Evolutionary conservation across 2,329 filamentous ascomycete species (phyloP).

Genomic region (Gremmenia infestans): DNA sequence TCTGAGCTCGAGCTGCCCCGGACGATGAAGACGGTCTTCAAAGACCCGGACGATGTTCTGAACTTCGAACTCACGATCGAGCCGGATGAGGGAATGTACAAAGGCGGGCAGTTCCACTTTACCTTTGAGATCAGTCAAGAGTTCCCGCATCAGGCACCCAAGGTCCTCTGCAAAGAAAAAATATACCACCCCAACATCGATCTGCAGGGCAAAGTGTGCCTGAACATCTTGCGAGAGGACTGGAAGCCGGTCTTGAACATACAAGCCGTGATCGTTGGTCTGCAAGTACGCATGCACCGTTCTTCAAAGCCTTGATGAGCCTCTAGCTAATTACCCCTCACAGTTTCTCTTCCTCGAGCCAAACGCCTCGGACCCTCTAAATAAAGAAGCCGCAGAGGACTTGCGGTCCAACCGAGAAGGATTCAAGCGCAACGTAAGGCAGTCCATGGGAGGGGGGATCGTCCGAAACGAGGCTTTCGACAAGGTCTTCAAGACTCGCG

Average conservation of each 20-base stretch:
- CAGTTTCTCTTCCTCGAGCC: conserved; percentile 97
- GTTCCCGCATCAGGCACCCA: conserved; percentile 95
- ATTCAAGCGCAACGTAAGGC: conserved; percentile 87
- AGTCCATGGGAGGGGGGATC: conserved; percentile 73
- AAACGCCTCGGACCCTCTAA: conserved; percentile 94
- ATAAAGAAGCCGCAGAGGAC: conserved; percentile 96
- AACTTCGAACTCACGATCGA: conserved; percentile 79
- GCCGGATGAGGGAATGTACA: conserved; percentile 85
- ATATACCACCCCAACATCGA: conserved; percentile 99
- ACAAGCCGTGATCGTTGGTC: conserved; percentile 91
- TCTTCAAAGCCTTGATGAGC: background rate
- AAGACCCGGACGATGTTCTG: conserved; percentile 78
- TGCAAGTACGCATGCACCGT: conserved; percentile 58
- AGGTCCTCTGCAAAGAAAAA: conserved; percentile 95
- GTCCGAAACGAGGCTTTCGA: conserved; percentile 74
- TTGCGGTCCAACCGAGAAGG: conserved; percentile 77
- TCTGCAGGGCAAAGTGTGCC: conserved; percentile 91
- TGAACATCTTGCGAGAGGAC: conserved; percentile 96
- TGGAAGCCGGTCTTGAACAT: conserved; percentile 98
- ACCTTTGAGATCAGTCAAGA: conserved; percentile 88
- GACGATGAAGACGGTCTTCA: conserved; percentile 78
- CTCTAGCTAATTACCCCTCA: conserved; percentile 6
- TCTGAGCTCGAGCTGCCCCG: conserved; percentile 72
- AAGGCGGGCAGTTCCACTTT: conserved; percentile 81
- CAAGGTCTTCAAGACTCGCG: conserved; percentile 57